These are phyloP conservation scores for Gelatoporia subvermispora DNA, from an alignment of 768 basidiomycete genomes.

Conservation along the genomic window DNA sequence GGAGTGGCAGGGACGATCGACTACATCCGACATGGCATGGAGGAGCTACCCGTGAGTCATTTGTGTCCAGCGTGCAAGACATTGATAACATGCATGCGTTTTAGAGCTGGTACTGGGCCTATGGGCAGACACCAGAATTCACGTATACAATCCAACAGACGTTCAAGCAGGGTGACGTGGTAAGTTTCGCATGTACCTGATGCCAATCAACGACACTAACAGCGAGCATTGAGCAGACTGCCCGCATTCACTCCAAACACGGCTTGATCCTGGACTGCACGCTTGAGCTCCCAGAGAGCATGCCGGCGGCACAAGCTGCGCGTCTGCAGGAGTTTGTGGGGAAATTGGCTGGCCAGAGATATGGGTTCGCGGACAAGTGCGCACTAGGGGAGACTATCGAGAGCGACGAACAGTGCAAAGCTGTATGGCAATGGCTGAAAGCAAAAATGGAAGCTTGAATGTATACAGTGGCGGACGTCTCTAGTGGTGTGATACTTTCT, in stretches of 20 bases:
- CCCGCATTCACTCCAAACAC: constrained; percentile 55
- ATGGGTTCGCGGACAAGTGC: constrained; percentile 32
- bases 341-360: constrained; percentile 30
- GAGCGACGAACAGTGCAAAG: constrained; percentile 7
- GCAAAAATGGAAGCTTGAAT: constrained; percentile 25
- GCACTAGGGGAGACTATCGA: constrained; percentile 5
- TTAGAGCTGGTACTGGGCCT: constrained; percentile 91
- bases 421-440: constrained; percentile 29
- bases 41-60: constrained; percentile 61
- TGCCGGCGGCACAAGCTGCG: constrained; percentile 8
- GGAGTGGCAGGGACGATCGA: constrained; percentile 40
- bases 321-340: constrained; percentile 22
- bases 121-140: constrained; percentile 93
- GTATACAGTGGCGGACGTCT: background rate
- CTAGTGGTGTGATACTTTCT: constrained; percentile 31
- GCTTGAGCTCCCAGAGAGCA: constrained; percentile 20
- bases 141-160: constrained; percentile 46
- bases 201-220: background rate
- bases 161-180: constrained; percentile 37
- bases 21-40: constrained; percentile 65
- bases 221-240: constrained; percentile 29
- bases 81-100: too few relatives aligned
- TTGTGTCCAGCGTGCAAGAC: too few relatives aligned
- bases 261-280: constrained; percentile 54
- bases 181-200: constrained; percentile 16